Evolutionary conservation across 352 stramenopile genomes (phyloP).

Genomic region (Phytophthora macrochlamydospora): DNA sequence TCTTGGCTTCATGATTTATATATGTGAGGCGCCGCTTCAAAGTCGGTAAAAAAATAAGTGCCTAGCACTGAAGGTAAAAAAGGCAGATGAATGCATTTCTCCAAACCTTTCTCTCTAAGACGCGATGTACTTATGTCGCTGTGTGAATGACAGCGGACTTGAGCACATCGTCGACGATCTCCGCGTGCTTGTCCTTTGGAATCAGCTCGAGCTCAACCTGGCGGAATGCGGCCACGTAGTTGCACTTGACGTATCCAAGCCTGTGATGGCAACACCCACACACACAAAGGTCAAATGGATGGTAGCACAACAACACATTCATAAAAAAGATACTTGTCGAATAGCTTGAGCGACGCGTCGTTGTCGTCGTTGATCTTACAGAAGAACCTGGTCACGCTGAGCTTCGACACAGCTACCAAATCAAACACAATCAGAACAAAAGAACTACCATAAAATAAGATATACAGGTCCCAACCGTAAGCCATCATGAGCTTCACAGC

Average conservation of each 20-base stretch:
- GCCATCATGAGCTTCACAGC: slow-evolving; percentile 93
- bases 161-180: slow-evolving; percentile 52
- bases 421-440: too few species aligned
- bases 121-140: too few species aligned
- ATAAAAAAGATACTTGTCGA: slow-evolving; percentile 74
- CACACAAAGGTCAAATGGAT: neutral
- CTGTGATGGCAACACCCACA: slow-evolving; percentile 26
- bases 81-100: too few species aligned
- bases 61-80: too few species aligned
- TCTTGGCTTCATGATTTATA: too few species aligned
- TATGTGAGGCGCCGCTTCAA: too few species aligned
- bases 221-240: slow-evolving; percentile 86
- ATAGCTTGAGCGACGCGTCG: slow-evolving; percentile 85
- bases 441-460: too few species aligned
- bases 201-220: slow-evolving; percentile 81
- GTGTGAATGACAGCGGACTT: slow-evolving; percentile 36
- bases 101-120: too few species aligned
- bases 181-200: slow-evolving; percentile 41
- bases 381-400: slow-evolving; percentile 89
- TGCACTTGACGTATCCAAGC: slow-evolving; percentile 80
- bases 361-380: slow-evolving; percentile 96
- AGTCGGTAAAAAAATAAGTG: too few species aligned
- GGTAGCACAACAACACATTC: neutral
- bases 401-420: slow-evolving; percentile 51
- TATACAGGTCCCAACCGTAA: slow-evolving; percentile 67